Percentiles rank a stretch among this genome's conserved stretches.
These are phyloP conservation scores for Mucor circinelloides DNA, from an alignment of 371 early-diverging fungal genomes.

Conservation along the genomic window DNA sequence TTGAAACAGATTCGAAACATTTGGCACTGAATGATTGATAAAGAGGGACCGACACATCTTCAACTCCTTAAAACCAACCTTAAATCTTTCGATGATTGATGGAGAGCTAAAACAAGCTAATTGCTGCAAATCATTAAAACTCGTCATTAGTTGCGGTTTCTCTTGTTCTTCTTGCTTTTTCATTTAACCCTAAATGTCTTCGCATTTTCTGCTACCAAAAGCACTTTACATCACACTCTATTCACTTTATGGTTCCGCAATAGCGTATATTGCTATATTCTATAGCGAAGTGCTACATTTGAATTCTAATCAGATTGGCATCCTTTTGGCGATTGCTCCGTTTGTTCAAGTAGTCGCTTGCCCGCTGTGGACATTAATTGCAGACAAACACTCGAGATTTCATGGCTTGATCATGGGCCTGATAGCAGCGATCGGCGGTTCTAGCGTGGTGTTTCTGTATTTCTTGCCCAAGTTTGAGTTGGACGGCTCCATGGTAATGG, in stretches of 20 bases:
- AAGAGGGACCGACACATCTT: neutral
- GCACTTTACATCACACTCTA: slow-evolving; percentile 35
- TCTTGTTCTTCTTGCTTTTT: neutral
- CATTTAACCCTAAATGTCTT: neutral
- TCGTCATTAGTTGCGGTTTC: neutral
- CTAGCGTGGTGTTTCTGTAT: slow-evolving; percentile 24
- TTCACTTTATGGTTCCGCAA: slow-evolving; percentile 36
- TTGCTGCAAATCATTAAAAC: neutral
- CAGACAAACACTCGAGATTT: slow-evolving; percentile 29
- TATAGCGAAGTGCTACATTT: slow-evolving; percentile 37
- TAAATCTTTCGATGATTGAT: neutral
- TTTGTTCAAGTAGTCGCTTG: slow-evolving; percentile 43
- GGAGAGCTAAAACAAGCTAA: neutral
- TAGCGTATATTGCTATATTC: slow-evolving; percentile 34
- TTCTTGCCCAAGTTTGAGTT: slow-evolving; percentile 19
- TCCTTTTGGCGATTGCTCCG: slow-evolving; percentile 39
- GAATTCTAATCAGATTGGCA: slow-evolving; percentile 37
- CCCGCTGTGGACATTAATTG: slow-evolving; percentile 40
- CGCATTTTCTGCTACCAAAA: slow-evolving; percentile 25
- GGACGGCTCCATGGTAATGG: slow-evolving; percentile 14
- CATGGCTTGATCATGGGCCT: slow-evolving; percentile 40
- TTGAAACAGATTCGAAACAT: neutral
- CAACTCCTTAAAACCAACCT: neutral
- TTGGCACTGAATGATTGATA: neutral
- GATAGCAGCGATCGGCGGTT: slow-evolving; percentile 34